A percentile compares a stretch with the other conserved stretches of the same genome.
These are phyloP conservation scores for Talaromyces sp. DNA, from an alignment of 2,329 filamentous ascomycete species.

Conservation along the genomic window DNA sequence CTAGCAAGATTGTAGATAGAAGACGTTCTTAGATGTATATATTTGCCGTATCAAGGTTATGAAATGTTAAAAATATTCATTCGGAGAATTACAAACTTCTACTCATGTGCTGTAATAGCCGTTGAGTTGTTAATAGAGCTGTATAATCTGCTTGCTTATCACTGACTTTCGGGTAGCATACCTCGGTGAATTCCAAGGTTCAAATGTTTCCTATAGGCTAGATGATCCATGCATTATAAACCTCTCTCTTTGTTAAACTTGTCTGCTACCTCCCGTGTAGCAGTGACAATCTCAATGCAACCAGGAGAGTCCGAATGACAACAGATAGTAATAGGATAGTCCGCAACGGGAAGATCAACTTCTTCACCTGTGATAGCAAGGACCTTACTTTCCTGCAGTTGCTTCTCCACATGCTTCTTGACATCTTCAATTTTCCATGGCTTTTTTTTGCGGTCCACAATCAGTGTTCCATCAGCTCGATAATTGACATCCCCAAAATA, in stretches of 20 bases:
- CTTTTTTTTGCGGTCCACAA: slow-evolving; percentile 56
- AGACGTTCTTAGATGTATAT: neutral
- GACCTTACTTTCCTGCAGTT: neutral
- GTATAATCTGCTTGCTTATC: neutral
- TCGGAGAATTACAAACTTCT: neutral
- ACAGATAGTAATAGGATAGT: neutral
- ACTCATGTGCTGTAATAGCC: neutral
- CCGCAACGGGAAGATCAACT: neutral
- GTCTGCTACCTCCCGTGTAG: neutral
- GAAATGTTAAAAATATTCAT: neutral
- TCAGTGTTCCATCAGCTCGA: slow-evolving; percentile 47
- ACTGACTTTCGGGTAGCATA: neutral
- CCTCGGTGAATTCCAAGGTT: neutral
- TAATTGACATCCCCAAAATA: slow-evolving; percentile 58
- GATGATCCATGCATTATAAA: neutral
- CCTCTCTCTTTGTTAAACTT: neutral
- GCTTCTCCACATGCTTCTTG: neutral
- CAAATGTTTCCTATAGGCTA: neutral
- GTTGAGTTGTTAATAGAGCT: too few relatives aligned
- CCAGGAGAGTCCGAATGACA: neutral
- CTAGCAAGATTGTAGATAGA: neutral
- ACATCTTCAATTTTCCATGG: slow-evolving; percentile 1
- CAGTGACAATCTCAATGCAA: neutral
- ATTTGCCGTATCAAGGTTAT: neutral
- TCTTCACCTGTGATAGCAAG: neutral